phyloP scores from a whole-genome alignment of 192 early-diverging fungal species.

The Gryganskiella cystojenkinii region DNA sequence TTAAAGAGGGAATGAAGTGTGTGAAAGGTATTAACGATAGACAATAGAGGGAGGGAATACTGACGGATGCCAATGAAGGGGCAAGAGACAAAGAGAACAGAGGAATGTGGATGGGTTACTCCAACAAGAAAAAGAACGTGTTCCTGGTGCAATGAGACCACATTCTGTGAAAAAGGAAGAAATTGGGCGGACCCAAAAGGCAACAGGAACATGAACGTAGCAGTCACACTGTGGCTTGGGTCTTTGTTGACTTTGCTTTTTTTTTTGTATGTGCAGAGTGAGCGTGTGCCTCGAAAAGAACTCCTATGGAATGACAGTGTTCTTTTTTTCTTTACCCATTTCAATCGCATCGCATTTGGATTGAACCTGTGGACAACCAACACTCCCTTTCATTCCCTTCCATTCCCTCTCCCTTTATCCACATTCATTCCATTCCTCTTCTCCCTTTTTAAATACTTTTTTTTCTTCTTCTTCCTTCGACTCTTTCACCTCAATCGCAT shows the following conservation, averaged over 20 bases:
- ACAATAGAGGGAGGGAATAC: too few relatives aligned
- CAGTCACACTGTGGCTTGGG: not conserved
- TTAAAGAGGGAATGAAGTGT: too few relatives aligned
- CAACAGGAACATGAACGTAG: not conserved
- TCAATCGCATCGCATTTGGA: too few relatives aligned
- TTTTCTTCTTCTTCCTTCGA: not conserved
- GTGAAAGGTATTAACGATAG: too few relatives aligned
- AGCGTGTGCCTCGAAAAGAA: not conserved
- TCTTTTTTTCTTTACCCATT: not conserved
- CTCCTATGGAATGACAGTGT: too few relatives aligned
- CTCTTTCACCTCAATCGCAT: constrained; percentile 3
- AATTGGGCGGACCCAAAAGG: not conserved
- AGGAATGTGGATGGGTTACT: too few relatives aligned
- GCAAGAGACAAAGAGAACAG: too few relatives aligned
- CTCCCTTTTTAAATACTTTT: not conserved
- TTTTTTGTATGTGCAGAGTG: not conserved
- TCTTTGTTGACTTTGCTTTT: constrained; percentile 9
- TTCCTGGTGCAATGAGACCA: not conserved
- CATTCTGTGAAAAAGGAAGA: not conserved
- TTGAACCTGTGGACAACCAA: not conserved
- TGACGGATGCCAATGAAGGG: too few relatives aligned
- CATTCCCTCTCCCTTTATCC: not conserved
- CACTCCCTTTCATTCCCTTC: not conserved
- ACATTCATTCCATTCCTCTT: not conserved
- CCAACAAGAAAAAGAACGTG: not conserved